These are phyloP conservation scores for Fonsecaea monophora DNA, from an alignment of 2,329 filamentous ascomycete species.

Conservation along the genomic window DNA sequence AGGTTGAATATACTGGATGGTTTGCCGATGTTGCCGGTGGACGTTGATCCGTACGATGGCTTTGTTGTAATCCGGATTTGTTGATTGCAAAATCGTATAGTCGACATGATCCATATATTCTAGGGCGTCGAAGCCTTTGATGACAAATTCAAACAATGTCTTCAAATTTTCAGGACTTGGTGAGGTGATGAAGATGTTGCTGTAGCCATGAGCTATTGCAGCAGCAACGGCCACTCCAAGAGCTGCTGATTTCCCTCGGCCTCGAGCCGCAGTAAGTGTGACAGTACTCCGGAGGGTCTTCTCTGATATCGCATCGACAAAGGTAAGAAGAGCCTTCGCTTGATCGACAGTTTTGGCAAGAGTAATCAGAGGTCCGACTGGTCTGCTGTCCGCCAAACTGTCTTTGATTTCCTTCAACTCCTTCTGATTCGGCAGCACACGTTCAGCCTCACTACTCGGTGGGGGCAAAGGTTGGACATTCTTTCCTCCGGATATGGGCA, in stretches of 20 bases:
- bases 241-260: conserved; percentile 95
- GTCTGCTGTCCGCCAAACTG: conserved; percentile 80
- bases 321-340: conserved; percentile 94
- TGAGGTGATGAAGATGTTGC: conserved; percentile 99
- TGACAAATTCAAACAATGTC: conserved; percentile 96
- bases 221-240: conserved; percentile 93
- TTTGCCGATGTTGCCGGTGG: conserved; percentile 91
- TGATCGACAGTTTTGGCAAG: conserved; percentile 93
- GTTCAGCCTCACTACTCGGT: conserved; percentile 74
- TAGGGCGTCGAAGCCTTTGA: conserved; percentile 95
- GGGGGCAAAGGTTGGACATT: conserved; percentile 82
- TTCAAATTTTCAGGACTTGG: conserved; percentile 98
- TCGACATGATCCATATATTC: conserved; percentile 94
- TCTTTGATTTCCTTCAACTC: conserved; percentile 90
- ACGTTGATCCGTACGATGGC: conserved; percentile 97
- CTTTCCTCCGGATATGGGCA: conserved; percentile 95
- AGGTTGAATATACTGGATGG: conserved; percentile 97
- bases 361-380: conserved; percentile 81
- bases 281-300: conserved; percentile 95
- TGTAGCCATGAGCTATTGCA: conserved; percentile 94
- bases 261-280: conserved; percentile 88
- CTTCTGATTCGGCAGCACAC: conserved; percentile 70
- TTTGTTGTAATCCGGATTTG: conserved; percentile 98
- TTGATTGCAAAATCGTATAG: conserved; percentile 97
- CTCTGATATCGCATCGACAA: conserved; percentile 93